These are phyloP conservation scores for Ilyonectria mors-panacis DNA, from an alignment of 2,329 filamentous ascomycete genomes.

Conservation along the genomic window DNA sequence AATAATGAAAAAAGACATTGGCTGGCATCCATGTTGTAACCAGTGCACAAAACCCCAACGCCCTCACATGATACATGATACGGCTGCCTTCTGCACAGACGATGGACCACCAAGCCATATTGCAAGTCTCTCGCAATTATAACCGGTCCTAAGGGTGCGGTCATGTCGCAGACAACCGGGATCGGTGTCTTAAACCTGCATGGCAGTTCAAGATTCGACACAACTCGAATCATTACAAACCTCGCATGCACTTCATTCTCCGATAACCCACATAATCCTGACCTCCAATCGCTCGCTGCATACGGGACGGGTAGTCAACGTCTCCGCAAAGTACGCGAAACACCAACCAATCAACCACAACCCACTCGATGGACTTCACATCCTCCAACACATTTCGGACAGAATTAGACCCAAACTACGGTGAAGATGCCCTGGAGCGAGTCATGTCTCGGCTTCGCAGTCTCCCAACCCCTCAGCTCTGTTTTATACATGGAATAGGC, in stretches of 20 bases:
- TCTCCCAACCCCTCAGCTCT: background rate
- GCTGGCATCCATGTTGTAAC: background rate
- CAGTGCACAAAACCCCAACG: background rate
- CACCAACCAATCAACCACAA: background rate
- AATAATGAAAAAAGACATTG: background rate
- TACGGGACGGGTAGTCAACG: background rate
- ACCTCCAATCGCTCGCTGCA: background rate
- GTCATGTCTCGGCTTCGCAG: slow-evolving; percentile 2
- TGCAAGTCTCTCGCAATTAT: background rate
- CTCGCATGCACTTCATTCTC: background rate
- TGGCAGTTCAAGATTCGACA: background rate
- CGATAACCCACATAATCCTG: background rate
- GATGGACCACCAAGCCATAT: no score
- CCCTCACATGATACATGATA: background rate
- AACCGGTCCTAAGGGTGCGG: background rate
- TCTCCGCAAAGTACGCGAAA: background rate
- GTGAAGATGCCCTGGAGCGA: background rate
- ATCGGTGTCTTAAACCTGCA: background rate
- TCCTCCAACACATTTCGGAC: background rate
- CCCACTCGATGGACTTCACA: background rate
- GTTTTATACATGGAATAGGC: background rate
- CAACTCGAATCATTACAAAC: background rate
- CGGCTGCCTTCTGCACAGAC: background rate
- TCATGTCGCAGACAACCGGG: background rate
- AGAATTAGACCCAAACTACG: background rate